These are phyloP conservation scores for Jackrogersella multiformis DNA, from an alignment of 495 filamentous ascomycete genomes.

Conservation along the genomic window DNA sequence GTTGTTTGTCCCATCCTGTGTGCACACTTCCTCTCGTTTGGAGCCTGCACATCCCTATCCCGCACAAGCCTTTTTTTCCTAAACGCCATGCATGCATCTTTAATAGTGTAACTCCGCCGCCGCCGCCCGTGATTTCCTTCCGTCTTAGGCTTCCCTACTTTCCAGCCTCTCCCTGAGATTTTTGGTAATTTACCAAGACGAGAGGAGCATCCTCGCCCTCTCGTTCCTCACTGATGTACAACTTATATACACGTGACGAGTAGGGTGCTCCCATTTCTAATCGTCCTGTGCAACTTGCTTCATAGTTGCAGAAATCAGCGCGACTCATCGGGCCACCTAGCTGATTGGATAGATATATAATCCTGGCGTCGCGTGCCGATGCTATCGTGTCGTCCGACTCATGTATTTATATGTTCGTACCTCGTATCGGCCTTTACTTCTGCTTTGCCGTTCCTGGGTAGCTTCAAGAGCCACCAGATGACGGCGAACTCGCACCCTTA, in stretches of 20 bases:
- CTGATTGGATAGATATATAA: slow-evolving; percentile 14
- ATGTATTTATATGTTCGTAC: slow-evolving; percentile 5
- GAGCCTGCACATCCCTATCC: slow-evolving; percentile 28
- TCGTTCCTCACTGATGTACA: slow-evolving; percentile 44
- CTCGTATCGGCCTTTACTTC: slow-evolving; percentile 3
- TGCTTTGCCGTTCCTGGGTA: not conserved
- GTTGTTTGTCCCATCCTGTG: slow-evolving; percentile 21
- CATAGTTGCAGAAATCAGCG: slow-evolving; percentile 8
- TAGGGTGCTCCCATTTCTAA: slow-evolving; percentile 16
- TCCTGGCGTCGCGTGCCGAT: slow-evolving; percentile 17
- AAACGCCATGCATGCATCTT: slow-evolving; percentile 48
- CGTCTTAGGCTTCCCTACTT: slow-evolving; percentile 1
- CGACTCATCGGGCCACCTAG: not conserved
- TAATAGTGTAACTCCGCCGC: slow-evolving; percentile 32
- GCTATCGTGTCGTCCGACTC: slow-evolving; percentile 9
- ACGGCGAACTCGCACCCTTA: slow-evolving; percentile 54
- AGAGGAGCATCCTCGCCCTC: not conserved
- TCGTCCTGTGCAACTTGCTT: slow-evolving; percentile 14
- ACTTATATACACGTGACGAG: slow-evolving; percentile 37
- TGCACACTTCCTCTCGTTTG: slow-evolving; percentile 28
- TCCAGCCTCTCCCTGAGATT: slow-evolving; percentile 12
- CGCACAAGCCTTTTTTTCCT: slow-evolving; percentile 34
- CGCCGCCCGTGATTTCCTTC: slow-evolving; percentile 21
- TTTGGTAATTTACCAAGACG: slow-evolving; percentile 14
- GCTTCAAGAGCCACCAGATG: slow-evolving; percentile 39